Conservation (phyloP, 305 asterid genomes). For the Fraxinus sp. region DNA sequence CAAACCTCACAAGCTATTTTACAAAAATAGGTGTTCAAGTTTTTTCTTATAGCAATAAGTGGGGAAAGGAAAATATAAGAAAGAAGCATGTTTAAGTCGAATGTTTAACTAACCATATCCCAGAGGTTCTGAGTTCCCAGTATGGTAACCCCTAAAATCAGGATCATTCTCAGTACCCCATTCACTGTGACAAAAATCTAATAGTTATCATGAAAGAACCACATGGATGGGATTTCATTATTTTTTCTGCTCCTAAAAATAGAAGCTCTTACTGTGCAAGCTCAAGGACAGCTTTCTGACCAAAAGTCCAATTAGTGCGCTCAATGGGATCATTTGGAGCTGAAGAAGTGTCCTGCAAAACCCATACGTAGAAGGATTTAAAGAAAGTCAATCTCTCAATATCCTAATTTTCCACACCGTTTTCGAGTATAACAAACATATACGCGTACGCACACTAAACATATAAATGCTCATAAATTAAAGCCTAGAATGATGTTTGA, state of each 20-base stretch:
- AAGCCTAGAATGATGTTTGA: conserved; percentile 12
- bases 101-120: conserved; percentile 68
- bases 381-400: background rate
- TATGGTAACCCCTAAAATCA: conserved; percentile 76
- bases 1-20: background rate
- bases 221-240: background rate
- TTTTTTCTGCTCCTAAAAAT: background rate
- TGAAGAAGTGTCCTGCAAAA: conserved; percentile 60
- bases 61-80: conserved; percentile 8
- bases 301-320: conserved; percentile 79
- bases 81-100: background rate
- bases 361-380: conserved; percentile 10
- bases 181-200: conserved; percentile 49
- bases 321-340: conserved; percentile 73
- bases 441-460: background rate
- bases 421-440: background rate
- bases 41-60: background rate
- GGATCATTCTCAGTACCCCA: conserved; percentile 95
- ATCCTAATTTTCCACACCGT: background rate
- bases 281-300: conserved; percentile 73
- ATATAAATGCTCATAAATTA: background rate
- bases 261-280: conserved; percentile 71
- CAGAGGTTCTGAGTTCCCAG: conserved; percentile 89
- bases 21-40: background rate
- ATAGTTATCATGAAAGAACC: conserved; percentile 16